Percentiles rank a stretch among this genome's conserved stretches.
Evolutionary conservation across 495 filamentous ascomycete genomes (phyloP).

Genomic region (Aspergillus coremiiformis): DNA sequence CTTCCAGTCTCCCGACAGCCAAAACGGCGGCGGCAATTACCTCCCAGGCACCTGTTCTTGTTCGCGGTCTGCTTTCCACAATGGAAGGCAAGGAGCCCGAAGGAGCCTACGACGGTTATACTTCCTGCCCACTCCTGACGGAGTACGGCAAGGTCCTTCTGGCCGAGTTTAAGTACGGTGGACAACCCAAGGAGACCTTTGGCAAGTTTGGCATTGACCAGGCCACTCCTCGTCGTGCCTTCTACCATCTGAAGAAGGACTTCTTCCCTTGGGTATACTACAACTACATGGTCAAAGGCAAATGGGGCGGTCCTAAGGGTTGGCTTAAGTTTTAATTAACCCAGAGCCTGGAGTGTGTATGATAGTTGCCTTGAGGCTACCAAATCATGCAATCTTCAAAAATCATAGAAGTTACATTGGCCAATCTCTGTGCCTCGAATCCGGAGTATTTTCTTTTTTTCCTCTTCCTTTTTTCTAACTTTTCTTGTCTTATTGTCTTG

Average conservation of each 20-base stretch:
- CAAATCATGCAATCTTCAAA: no score
- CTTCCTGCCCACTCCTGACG: constrained; percentile 60
- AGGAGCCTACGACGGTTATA: constrained; percentile 57
- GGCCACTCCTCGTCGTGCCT: constrained; percentile 44
- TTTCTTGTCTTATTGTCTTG: no score
- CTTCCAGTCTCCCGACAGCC: constrained; percentile 57
- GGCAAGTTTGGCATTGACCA: constrained; percentile 51
- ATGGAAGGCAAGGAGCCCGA: constrained; percentile 49
- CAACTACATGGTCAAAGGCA: constrained; percentile 52
- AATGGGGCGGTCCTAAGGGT: constrained; percentile 56
- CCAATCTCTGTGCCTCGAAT: no score
- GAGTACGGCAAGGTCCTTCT: constrained; percentile 61
- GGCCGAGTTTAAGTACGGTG: constrained; percentile 68
- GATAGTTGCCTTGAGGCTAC: neutral
- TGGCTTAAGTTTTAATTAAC: constrained; percentile 27
- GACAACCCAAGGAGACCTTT: constrained; percentile 64
- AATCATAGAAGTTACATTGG: no score
- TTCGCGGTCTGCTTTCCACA: constrained; percentile 45
- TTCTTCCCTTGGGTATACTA: constrained; percentile 65
- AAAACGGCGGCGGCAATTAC: constrained; percentile 65
- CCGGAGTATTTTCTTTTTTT: no score
- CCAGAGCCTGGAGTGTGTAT: neutral
- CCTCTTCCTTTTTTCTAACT: no score
- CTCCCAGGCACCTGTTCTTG: constrained; percentile 52
- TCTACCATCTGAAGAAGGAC: constrained; percentile 64